Conservation (phyloP, 441 rosid species). For the Kokia cookei region DNA sequence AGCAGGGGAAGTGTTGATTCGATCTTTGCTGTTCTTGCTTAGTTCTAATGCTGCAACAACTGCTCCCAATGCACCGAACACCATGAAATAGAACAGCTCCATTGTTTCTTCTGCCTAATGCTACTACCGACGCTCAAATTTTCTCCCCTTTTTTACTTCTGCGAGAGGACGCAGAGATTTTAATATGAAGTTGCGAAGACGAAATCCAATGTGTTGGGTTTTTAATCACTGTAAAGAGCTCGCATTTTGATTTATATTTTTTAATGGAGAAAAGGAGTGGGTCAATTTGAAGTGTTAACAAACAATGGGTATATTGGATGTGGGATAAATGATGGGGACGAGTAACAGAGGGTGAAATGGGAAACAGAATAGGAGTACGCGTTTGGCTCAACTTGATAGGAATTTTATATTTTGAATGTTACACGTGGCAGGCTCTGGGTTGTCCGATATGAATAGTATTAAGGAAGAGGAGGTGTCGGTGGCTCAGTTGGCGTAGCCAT, state of each 20-base stretch:
- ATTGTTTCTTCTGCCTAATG: constrained; percentile 19
- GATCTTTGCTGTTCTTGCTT: constrained; percentile 56
- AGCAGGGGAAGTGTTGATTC: constrained; percentile 55
- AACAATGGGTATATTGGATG: neutral
- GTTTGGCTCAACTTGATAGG: neutral
- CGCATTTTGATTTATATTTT: neutral
- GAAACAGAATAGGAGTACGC: neutral
- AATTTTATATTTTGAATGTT: neutral
- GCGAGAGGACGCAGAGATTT: neutral
- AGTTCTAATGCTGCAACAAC: constrained; percentile 56
- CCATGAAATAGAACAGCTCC: constrained; percentile 57
- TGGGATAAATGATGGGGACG: neutral
- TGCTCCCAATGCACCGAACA: constrained; percentile 50
- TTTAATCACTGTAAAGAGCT: neutral
- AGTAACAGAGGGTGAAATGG: neutral
- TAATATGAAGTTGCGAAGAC: neutral
- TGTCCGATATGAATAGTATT: neutral
- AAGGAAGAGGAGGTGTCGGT: constrained; percentile 15
- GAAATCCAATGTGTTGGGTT: neutral
- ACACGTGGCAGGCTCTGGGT: constrained; percentile 17
- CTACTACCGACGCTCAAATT: neutral
- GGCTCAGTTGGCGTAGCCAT: neutral
- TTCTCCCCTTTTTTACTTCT: neutral
- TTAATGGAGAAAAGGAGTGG: no score
- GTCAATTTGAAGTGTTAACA: neutral